Percentiles rank a stretch among this genome's conserved stretches.
phyloP scores from a whole-genome alignment of 1,284 basidiomycete genomes.

The Xerocomus amazonicus region DNA sequence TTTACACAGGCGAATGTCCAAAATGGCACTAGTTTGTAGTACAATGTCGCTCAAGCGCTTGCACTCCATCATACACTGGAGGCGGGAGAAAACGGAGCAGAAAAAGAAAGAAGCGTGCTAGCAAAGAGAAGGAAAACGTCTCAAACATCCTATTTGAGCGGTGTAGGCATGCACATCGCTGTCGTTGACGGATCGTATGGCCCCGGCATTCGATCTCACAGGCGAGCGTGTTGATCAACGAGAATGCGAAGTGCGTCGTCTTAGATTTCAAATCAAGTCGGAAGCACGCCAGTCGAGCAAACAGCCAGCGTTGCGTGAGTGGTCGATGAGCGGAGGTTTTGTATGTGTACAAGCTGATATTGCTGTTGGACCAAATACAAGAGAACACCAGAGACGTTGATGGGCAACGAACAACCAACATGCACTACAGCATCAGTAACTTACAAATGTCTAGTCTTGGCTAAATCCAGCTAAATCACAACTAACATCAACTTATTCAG shows the following conservation, averaged over 20 bases:
- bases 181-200: background rate
- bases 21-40: no score
- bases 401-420: constrained; percentile 61
- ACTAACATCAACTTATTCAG: no score
- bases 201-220: background rate
- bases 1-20: no score
- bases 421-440: constrained; percentile 53
- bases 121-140: no score
- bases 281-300: constrained; percentile 63
- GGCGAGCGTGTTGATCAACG: constrained; percentile 67
- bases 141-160: no score
- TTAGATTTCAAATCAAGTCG: constrained; percentile 76
- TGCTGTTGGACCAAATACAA: constrained; percentile 54
- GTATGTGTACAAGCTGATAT: background rate
- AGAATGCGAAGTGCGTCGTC: constrained; percentile 61
- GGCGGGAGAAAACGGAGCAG: no score
- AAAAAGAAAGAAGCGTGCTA: no score
- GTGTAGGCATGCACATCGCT: background rate
- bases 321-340: background rate
- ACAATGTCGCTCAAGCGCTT: no score
- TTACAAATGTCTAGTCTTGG: no score
- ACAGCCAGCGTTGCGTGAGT: constrained; percentile 50
- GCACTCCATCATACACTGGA: no score
- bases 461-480: no score
- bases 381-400: constrained; percentile 72